A percentile compares a stretch with the other conserved stretches of the same genome.
phyloP scores from a whole-genome alignment of 352 stramenopile species.

The Lagenidium sp. region DNA sequence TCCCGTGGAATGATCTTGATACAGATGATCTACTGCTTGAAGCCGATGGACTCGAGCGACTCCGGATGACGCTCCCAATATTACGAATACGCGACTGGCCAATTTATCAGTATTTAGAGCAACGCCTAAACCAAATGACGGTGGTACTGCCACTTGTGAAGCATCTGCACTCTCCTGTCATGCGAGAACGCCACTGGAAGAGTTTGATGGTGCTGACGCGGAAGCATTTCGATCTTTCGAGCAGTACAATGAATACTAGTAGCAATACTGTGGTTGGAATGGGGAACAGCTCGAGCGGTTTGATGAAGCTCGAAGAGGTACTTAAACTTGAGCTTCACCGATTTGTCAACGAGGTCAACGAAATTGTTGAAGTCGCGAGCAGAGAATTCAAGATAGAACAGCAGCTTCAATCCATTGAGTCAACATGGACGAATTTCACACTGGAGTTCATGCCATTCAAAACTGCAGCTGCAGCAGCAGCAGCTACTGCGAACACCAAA shows the following conservation, averaged over 20 bases:
- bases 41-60: constrained; percentile 74
- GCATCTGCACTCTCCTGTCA: constrained; percentile 80
- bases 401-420: constrained; percentile 90
- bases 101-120: constrained; percentile 87
- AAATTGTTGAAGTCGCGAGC: constrained; percentile 91
- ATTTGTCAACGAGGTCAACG: constrained; percentile 91
- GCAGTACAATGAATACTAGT: neutral
- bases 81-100: constrained; percentile 72
- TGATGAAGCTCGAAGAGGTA: constrained; percentile 91
- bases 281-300: constrained; percentile 17
- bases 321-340: constrained; percentile 88
- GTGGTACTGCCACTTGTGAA: constrained; percentile 88
- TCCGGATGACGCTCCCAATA: constrained; percentile 38
- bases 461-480: constrained; percentile 23
- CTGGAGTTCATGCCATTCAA: constrained; percentile 92
- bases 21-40: constrained; percentile 85
- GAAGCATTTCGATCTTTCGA: constrained; percentile 75
- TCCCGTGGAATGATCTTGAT: constrained; percentile 86
- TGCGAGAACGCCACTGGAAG: constrained; percentile 88
- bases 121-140: constrained; percentile 89
- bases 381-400: constrained; percentile 98
- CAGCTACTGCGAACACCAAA: neutral
- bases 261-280: neutral
- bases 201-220: constrained; percentile 76
- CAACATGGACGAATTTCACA: constrained; percentile 82